Evolutionary conservation across 208 protist genomes (phyloP), one percentile per base, ranked within the genome.

Genomic region (Trypanosoma brucei): DNA sequence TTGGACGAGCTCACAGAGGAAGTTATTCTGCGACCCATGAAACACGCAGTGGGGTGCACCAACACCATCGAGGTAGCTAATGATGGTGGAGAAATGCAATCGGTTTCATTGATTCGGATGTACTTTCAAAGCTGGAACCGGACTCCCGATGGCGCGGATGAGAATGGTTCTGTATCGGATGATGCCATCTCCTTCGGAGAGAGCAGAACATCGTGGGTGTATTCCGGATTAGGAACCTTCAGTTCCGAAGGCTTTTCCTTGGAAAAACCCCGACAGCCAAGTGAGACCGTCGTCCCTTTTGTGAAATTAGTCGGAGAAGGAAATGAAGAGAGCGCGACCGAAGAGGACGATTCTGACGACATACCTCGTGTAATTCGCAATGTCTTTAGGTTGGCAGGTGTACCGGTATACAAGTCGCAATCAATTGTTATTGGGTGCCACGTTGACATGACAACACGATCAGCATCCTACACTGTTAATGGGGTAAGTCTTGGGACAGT

Each of bases 391-490:
- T 46, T 68, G 9, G 33, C 13, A 52, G 54, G 49, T 35, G 30
- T 68, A 30, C 39, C 68, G 1, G 60, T 73, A 14, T 73, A 73
- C 35, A 56, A 62, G 11, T 56, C 55, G 34, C 54, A 53, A 34
- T 44, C 64, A 35, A 52, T 75, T 40, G 70, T 75, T 2, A 55
- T 75, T 49, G 70, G 70, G 3, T 75, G 70, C 62, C 5, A 59
- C 11, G 58, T 75, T 14, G 35, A 69, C 58, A 49, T 69, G 40
- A 11, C 6, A 8, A 59, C 22, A 34, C 57, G 33, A 0, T 33
- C 4, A 33, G 59, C 62, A 22, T 68, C 75, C 3, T 68, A 83
- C 44, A 65, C 53, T 34, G 42, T 87, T 34, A 87, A 87, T 59
- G 81, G 74, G 39, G 61, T 11, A 30, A 31, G 38, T 14, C 55